Conservation (phyloP, 192 early-diverging fungal genomes). For the Radiomyces spectabilis region DNA sequence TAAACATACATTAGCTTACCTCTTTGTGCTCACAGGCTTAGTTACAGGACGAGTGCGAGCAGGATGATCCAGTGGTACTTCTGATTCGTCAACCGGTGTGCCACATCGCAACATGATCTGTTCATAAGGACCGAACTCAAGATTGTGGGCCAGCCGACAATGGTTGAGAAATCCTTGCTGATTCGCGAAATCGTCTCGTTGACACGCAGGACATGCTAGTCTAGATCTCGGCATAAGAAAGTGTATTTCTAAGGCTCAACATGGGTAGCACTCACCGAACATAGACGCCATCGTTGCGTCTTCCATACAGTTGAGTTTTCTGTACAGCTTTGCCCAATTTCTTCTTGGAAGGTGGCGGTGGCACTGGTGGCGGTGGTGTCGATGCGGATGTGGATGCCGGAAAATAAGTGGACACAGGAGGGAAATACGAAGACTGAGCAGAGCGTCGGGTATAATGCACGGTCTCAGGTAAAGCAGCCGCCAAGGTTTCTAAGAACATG, state of each 20-base stretch:
- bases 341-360: not conserved
- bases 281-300: conserved; percentile 33
- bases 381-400: not conserved
- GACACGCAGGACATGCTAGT: conserved; percentile 72
- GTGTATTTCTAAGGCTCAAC: too few relatives aligned
- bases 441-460: conserved; percentile 32
- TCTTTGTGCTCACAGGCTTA: conserved; percentile 15
- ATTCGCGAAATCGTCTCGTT: conserved; percentile 67
- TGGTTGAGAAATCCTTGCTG: conserved; percentile 87
- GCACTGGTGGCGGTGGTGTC: not conserved
- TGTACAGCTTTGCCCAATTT: conserved; percentile 13
- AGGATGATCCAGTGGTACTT: conserved; percentile 46
- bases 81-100: conserved; percentile 50
- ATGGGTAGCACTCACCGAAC: conserved; percentile 30
- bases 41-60: conserved; percentile 32
- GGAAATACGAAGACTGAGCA: too few relatives aligned
- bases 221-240: too few relatives aligned
- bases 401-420: too few relatives aligned
- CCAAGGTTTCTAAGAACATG: conserved; percentile 5
- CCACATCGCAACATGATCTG: conserved; percentile 73
- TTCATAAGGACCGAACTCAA: conserved; percentile 69
- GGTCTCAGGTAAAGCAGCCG: conserved; percentile 33
- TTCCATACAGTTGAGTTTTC: conserved; percentile 18
- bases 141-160: conserved; percentile 61
- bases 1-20: too few relatives aligned